phyloP scores from a whole-genome alignment of 2,329 filamentous ascomycete genomes.

The Parastagonospora nodorum region DNA sequence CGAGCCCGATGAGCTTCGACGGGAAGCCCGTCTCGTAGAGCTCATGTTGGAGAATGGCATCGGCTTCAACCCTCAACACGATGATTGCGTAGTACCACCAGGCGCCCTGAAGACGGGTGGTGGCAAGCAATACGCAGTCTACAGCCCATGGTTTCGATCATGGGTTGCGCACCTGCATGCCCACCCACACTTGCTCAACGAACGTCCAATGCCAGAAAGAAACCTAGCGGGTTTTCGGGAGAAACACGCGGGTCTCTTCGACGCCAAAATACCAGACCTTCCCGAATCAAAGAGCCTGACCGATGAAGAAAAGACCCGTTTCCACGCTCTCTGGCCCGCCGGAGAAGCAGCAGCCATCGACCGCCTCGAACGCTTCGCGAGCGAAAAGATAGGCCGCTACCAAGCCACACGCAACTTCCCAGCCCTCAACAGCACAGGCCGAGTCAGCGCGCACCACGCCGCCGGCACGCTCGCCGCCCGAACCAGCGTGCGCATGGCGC shows the following conservation, averaged over 20 bases:
- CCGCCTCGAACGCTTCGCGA: slow-evolving; percentile 49
- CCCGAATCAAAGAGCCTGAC: slow-evolving; percentile 67
- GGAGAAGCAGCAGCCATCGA: slow-evolving; percentile 52
- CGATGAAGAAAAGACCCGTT: slow-evolving; percentile 44
- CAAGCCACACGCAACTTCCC: slow-evolving; percentile 51
- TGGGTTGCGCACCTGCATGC: slow-evolving; percentile 77
- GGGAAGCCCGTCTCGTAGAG: slow-evolving; percentile 71
- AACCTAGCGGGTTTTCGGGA: slow-evolving; percentile 60
- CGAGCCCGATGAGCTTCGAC: slow-evolving; percentile 84
- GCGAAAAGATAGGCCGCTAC: slow-evolving; percentile 52
- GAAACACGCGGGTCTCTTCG: slow-evolving; percentile 51
- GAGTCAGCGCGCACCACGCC: slow-evolving; percentile 52
- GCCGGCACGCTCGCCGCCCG: slow-evolving; percentile 53
- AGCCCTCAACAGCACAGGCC: slow-evolving; percentile 46
- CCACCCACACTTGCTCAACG: slow-evolving; percentile 69
- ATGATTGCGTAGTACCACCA: slow-evolving; percentile 81
- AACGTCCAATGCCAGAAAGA: slow-evolving; percentile 61
- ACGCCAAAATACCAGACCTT: slow-evolving; percentile 45
- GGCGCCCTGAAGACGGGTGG: slow-evolving; percentile 68
- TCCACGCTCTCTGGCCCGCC: slow-evolving; percentile 51
- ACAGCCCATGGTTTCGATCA: slow-evolving; percentile 77
- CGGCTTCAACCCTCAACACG: slow-evolving; percentile 73
- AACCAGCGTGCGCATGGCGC: slow-evolving; percentile 58
- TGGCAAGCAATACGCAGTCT: slow-evolving; percentile 83
- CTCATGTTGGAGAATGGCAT: slow-evolving; percentile 67